Evolutionary conservation across 495 filamentous ascomycete species (phyloP).

Genomic region (Achaetomiella virescens): DNA sequence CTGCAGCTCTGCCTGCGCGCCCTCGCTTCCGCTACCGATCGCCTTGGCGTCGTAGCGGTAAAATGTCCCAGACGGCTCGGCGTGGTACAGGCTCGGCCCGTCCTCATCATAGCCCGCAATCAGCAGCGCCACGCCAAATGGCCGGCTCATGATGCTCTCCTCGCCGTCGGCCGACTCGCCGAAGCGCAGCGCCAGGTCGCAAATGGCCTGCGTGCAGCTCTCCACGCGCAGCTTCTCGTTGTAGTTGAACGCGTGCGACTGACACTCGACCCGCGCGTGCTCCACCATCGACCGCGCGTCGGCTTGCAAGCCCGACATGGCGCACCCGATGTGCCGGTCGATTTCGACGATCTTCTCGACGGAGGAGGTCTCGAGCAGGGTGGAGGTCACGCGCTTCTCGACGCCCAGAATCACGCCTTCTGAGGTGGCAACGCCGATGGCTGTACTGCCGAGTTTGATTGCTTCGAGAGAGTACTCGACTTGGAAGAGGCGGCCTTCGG

Average conservation of each 20-base stretch:
- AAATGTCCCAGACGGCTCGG: conserved; percentile 95
- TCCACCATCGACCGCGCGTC: conserved; percentile 95
- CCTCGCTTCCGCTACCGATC: conserved; percentile 92
- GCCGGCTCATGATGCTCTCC: conserved; percentile 95
- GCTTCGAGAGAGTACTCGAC: conserved; percentile 99
- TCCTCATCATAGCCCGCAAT: conserved; percentile 97
- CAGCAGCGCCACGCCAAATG: conserved; percentile 93
- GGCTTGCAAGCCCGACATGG: conserved; percentile 95
- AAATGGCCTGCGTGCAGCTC: conserved; percentile 97
- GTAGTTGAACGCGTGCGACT: conserved; percentile 95
- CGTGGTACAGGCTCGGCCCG: conserved; percentile 94
- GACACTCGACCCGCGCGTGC: conserved; percentile 94
- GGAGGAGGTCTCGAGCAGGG: conserved; percentile 90
- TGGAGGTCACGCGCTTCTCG: conserved; percentile 97
- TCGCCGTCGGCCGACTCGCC: conserved; percentile 96
- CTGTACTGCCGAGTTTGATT: conserved; percentile 97
- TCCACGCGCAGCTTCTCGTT: conserved; percentile 90
- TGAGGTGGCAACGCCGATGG: conserved; percentile 92
- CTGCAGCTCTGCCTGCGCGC: conserved; percentile 94
- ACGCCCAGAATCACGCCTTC: conserved; percentile 94
- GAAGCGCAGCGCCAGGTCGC: conserved; percentile 91
- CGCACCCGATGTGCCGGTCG: conserved; percentile 95
- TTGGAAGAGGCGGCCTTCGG: conserved; percentile 98
- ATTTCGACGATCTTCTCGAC: conserved; percentile 99
- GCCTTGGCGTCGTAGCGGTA: conserved; percentile 99